A percentile compares a stretch with the other conserved stretches of the same genome.
Conservation (phyloP, 2,329 filamentous ascomycete genomes). For the Orbilia ellipsospora region DNA sequence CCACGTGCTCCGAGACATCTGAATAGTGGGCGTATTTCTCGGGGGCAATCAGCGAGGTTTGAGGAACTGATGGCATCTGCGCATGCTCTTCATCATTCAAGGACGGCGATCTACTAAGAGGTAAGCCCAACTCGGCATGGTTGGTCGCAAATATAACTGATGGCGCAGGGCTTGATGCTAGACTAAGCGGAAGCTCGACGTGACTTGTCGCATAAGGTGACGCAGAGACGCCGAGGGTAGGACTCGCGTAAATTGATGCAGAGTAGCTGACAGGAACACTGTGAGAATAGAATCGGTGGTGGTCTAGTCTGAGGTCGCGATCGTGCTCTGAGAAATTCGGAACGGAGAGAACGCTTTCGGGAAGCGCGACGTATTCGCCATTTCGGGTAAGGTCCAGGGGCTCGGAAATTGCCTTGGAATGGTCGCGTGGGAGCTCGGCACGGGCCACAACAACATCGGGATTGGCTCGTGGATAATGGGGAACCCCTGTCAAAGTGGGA, state of each 20-base stretch:
- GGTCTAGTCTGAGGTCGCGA: slow-evolving; percentile 10
- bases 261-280: slow-evolving; percentile 27
- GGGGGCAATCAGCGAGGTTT: background rate
- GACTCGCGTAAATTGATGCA: slow-evolving; percentile 26
- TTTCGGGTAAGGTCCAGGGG: slow-evolving; percentile 33
- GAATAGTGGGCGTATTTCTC: background rate
- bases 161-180: slow-evolving; percentile 30
- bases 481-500: slow-evolving; percentile 17
- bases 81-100: slow-evolving; percentile 7
- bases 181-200: slow-evolving; percentile 33
- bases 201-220: slow-evolving; percentile 1
- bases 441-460: slow-evolving; percentile 1
- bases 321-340: slow-evolving; percentile 18
- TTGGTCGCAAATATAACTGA: slow-evolving; percentile 19
- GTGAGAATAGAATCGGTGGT: background rate
- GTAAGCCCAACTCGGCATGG: slow-evolving; percentile 17
- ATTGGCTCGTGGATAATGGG: background rate
- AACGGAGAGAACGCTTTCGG: slow-evolving; percentile 31
- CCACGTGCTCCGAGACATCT: background rate
- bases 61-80: slow-evolving; percentile 14
- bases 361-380: slow-evolving; percentile 32
- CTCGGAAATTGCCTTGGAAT: slow-evolving; percentile 33
- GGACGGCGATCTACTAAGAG: slow-evolving; percentile 31
- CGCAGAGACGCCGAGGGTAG: slow-evolving; percentile 1
- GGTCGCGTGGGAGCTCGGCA: background rate